Evolutionary conservation across 2,329 filamentous ascomycete species (phyloP).

Genomic region (Alternaria gaisen): DNA sequence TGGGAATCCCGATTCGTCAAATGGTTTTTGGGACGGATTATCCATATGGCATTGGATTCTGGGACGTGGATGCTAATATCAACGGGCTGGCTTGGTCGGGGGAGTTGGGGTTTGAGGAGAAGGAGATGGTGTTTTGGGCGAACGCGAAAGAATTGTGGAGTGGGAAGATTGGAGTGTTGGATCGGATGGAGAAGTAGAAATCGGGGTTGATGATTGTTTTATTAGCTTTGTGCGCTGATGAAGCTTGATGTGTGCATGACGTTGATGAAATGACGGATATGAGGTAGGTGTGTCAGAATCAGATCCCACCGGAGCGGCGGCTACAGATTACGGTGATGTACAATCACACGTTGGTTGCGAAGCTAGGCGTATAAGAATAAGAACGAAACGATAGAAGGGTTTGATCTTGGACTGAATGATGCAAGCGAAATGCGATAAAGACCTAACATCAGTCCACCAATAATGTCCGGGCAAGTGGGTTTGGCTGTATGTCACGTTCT

Average conservation of each 20-base stretch:
- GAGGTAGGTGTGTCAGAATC: neutral
- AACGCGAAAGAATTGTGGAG: slow-evolving; percentile 42
- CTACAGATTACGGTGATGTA: neutral
- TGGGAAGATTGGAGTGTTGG: slow-evolving; percentile 27
- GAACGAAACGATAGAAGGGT: neutral
- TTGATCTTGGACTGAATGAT: neutral
- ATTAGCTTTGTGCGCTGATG: neutral
- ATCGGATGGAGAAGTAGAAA: neutral
- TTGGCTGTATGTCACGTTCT: neutral
- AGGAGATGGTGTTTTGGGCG: slow-evolving; percentile 36
- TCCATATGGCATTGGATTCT: slow-evolving; percentile 51
- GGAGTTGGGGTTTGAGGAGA: slow-evolving; percentile 34
- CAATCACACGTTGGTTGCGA: neutral
- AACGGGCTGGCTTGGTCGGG: slow-evolving; percentile 35
- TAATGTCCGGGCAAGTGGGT: neutral
- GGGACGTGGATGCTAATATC: slow-evolving; percentile 48
- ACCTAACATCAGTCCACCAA: neutral
- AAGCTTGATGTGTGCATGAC: neutral
- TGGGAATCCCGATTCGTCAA: slow-evolving; percentile 41
- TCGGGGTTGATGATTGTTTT: neutral
- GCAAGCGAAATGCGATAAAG: neutral
- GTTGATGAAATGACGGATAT: neutral
- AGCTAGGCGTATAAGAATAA: neutral
- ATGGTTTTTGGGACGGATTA: slow-evolving; percentile 52
- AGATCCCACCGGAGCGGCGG: neutral